Evolutionary conservation across 2,329 filamentous ascomycete genomes (phyloP).

Genomic region (Pseudofabraea citricarpa): DNA sequence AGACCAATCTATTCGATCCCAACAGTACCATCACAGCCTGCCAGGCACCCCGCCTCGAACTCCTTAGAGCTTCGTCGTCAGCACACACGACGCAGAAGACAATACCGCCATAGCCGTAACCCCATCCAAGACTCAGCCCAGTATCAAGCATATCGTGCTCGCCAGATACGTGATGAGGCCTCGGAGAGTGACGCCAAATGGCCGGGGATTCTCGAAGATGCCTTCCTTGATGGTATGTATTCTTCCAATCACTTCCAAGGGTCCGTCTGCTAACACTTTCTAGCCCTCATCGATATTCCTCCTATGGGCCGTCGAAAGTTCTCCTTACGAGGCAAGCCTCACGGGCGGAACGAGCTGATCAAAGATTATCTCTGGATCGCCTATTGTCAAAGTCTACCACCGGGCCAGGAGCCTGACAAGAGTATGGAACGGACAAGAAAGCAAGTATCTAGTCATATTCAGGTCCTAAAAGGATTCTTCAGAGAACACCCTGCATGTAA

Average conservation of each 20-base stretch:
- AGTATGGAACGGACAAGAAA: constrained; percentile 45
- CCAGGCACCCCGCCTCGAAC: constrained; percentile 4
- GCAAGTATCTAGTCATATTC: constrained; percentile 67
- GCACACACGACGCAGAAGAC: constrained; percentile 21
- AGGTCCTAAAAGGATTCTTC: constrained; percentile 65
- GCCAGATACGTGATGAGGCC: constrained; percentile 57
- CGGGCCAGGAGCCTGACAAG: constrained; percentile 40
- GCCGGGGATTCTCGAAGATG: constrained; percentile 59
- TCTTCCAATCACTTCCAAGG: constrained; percentile 2
- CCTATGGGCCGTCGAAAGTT: constrained; percentile 64
- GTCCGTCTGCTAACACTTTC: constrained; percentile 13
- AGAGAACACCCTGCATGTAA: constrained; percentile 58
- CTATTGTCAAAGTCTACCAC: constrained; percentile 32
- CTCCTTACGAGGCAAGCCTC: constrained; percentile 57
- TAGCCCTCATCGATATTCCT: constrained; percentile 61
- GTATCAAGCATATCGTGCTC: constrained; percentile 61
- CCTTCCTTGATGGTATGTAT: constrained; percentile 60
- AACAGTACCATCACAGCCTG: constrained; percentile 19
- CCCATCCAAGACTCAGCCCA: constrained; percentile 58
- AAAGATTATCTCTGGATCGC: constrained; percentile 61
- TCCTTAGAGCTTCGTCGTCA: constrained; percentile 27
- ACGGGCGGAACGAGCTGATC: constrained; percentile 67
- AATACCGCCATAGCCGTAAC: constrained; percentile 37
- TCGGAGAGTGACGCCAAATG: constrained; percentile 57
- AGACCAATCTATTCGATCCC: constrained; percentile 20